Evolutionary conservation across 495 filamentous ascomycete genomes (phyloP).

Genomic region (Entonaema liquescens): DNA sequence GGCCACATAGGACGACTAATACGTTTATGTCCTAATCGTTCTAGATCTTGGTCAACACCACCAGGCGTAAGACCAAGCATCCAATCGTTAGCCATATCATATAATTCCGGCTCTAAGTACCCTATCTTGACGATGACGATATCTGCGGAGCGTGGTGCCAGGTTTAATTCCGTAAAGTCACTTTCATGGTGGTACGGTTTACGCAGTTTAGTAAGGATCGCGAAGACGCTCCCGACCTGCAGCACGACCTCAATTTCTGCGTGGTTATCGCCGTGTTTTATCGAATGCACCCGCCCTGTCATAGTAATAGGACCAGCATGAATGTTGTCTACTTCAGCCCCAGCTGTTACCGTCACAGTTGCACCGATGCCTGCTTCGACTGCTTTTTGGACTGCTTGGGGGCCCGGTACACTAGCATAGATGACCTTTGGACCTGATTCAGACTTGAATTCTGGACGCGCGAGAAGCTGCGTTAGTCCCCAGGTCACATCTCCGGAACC

Average conservation of each 20-base stretch:
- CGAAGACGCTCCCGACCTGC: slow-evolving; percentile 62
- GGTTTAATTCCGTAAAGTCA: slow-evolving; percentile 62
- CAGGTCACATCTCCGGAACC: slow-evolving; percentile 66
- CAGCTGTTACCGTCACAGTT: slow-evolving; percentile 62
- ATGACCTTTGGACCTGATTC: slow-evolving; percentile 56
- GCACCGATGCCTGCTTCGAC: slow-evolving; percentile 59
- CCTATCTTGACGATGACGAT: slow-evolving; percentile 69
- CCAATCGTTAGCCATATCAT: slow-evolving; percentile 64
- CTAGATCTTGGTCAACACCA: slow-evolving; percentile 64
- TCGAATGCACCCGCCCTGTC: slow-evolving; percentile 62
- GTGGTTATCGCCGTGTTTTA: slow-evolving; percentile 61
- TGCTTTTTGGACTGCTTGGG: slow-evolving; percentile 56
- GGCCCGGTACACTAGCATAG: slow-evolving; percentile 65
- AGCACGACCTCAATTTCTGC: slow-evolving; percentile 62
- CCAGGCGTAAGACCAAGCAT: slow-evolving; percentile 64
- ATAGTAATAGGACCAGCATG: slow-evolving; percentile 63
- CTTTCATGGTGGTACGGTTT: slow-evolving; percentile 66
- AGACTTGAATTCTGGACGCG: slow-evolving; percentile 57
- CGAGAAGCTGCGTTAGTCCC: slow-evolving; percentile 58
- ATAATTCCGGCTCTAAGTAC: slow-evolving; percentile 66
- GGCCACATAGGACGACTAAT: slow-evolving; percentile 66
- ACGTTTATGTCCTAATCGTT: slow-evolving; percentile 57
- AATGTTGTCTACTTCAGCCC: slow-evolving; percentile 62
- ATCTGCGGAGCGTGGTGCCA: slow-evolving; percentile 57
- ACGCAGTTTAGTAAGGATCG: slow-evolving; percentile 63